These are phyloP conservation scores for Wickerhamomyces rabaulensis DNA, from an alignment of 805 yeast species.

Conservation along the genomic window DNA sequence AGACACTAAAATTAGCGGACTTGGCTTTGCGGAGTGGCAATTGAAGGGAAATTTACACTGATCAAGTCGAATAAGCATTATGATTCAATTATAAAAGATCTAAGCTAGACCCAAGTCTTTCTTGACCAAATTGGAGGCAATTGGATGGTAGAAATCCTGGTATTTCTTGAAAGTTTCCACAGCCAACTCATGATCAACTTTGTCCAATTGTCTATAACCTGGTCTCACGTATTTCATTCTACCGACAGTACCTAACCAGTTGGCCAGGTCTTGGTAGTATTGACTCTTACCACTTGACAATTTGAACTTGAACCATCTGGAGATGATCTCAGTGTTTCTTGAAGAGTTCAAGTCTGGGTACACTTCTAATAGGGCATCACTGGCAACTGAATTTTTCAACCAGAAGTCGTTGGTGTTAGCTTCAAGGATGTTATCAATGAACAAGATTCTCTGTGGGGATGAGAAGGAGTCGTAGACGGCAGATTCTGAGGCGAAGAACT, in stretches of 20 bases:
- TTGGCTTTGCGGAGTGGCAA: too few species aligned
- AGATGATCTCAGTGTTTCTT: constrained; percentile 73
- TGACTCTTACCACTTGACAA: constrained; percentile 45
- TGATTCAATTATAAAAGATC: background rate
- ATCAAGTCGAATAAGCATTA: too few species aligned
- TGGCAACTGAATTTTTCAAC: constrained; percentile 28
- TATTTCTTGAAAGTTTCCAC: constrained; percentile 54
- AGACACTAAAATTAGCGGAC: too few species aligned
- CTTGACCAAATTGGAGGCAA: constrained; percentile 74
- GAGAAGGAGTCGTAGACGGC: constrained; percentile 43
- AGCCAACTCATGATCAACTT: constrained; percentile 64
- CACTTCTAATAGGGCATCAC: constrained; percentile 29
- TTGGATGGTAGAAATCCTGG: constrained; percentile 71
- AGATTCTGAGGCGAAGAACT: constrained; percentile 14
- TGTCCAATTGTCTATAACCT: constrained; percentile 60
- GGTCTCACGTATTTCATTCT: constrained; percentile 95
- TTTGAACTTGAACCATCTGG: constrained; percentile 71
- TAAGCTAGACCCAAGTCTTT: constrained; percentile 59
- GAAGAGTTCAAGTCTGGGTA: constrained; percentile 41
- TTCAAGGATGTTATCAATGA: constrained; percentile 62
- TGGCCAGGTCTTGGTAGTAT: constrained; percentile 52
- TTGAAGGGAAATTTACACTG: too few species aligned
- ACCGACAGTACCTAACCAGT: constrained; percentile 88
- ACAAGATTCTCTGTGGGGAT: constrained; percentile 74
- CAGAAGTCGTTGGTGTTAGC: constrained; percentile 39